Percentiles rank a stretch among this genome's conserved stretches.
These are phyloP conservation scores for Aspergillus homomorphus DNA, from an alignment of 495 filamentous ascomycete species.

Conservation along the genomic window DNA sequence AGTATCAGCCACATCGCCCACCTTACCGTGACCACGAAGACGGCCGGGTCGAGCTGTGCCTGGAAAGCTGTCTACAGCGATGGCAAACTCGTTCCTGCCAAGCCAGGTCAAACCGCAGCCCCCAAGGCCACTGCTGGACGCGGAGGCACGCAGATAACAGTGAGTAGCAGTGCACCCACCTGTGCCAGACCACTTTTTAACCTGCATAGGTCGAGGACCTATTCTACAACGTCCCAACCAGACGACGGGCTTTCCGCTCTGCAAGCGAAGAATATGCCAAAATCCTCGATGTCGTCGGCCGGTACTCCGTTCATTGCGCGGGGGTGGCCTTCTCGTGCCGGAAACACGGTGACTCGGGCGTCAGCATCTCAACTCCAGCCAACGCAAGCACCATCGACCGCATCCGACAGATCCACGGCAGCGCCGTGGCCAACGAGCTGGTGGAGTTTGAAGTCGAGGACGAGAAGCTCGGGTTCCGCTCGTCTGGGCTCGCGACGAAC, in stretches of 20 bases:
- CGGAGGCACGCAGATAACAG: slow-evolving; percentile 94
- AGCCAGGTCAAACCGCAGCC: slow-evolving; percentile 86
- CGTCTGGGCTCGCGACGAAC: slow-evolving; percentile 80
- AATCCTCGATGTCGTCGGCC: slow-evolving; percentile 90
- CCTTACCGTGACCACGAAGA: slow-evolving; percentile 91
- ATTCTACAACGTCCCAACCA: slow-evolving; percentile 92
- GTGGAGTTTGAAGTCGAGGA: slow-evolving; percentile 72
- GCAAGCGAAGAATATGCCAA: slow-evolving; percentile 95
- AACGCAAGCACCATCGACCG: slow-evolving; percentile 72
- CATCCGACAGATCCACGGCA: slow-evolving; percentile 87
- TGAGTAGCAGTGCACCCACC: slow-evolving; percentile 28
- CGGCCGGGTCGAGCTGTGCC: slow-evolving; percentile 81
- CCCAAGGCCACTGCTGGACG: slow-evolving; percentile 87
- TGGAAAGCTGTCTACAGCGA: slow-evolving; percentile 85
- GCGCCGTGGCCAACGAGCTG: slow-evolving; percentile 82
- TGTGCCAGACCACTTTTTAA: slow-evolving; percentile 1
- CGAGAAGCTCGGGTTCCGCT: slow-evolving; percentile 76
- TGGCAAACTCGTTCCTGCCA: slow-evolving; percentile 78
- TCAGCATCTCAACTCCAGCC: slow-evolving; percentile 72
- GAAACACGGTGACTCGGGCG: slow-evolving; percentile 85
- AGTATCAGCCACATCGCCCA: slow-evolving; percentile 99
- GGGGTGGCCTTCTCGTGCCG: slow-evolving; percentile 94
- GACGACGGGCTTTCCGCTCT: slow-evolving; percentile 86
- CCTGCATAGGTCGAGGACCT: slow-evolving; percentile 77
- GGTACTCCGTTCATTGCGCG: slow-evolving; percentile 91